phyloP scores from a whole-genome alignment of 2,329 filamentous ascomycete genomes.

The Pyrenochaeta sp. region DNA sequence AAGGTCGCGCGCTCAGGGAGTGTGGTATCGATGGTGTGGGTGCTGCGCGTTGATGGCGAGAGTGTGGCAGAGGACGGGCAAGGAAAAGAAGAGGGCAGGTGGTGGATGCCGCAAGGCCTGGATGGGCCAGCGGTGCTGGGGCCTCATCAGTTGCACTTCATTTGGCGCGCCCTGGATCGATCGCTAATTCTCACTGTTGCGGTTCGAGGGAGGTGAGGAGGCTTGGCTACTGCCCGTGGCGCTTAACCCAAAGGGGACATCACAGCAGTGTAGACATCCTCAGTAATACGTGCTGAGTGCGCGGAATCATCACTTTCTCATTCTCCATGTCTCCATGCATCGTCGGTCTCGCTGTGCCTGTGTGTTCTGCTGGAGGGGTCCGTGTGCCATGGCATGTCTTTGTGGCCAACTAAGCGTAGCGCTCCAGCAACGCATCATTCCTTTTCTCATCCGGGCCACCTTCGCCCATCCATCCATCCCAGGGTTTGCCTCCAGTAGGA shows the following conservation, averaged over 20 bases:
- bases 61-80: conserved; percentile 5
- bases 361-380: not conserved
- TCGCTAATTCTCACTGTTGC: conserved; percentile 2
- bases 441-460: not conserved
- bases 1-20: not conserved
- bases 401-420: conserved; percentile 1
- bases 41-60: conserved; percentile 10
- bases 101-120: conserved; percentile 9
- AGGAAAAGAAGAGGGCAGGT: conserved; percentile 8
- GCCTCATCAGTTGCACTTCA: conserved; percentile 1
- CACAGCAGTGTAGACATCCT: not conserved
- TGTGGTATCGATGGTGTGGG: conserved; percentile 11
- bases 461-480: not conserved
- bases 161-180: not conserved
- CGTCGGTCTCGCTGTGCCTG: not conserved
- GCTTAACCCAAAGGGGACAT: not conserved
- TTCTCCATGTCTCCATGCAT: not conserved
- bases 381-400: conserved; percentile 1
- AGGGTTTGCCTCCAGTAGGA: conserved; percentile 1
- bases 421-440: not conserved
- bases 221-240: not conserved
- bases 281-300: not conserved
- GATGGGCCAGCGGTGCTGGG: conserved; percentile 1
- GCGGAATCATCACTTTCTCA: not conserved
- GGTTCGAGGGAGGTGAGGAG: conserved; percentile 1